Percentiles rank a stretch among this genome's conserved stretches.
Evolutionary conservation across 371 early-diverging fungal genomes (phyloP).

Genomic region (Dichotomocladium elegans): DNA sequence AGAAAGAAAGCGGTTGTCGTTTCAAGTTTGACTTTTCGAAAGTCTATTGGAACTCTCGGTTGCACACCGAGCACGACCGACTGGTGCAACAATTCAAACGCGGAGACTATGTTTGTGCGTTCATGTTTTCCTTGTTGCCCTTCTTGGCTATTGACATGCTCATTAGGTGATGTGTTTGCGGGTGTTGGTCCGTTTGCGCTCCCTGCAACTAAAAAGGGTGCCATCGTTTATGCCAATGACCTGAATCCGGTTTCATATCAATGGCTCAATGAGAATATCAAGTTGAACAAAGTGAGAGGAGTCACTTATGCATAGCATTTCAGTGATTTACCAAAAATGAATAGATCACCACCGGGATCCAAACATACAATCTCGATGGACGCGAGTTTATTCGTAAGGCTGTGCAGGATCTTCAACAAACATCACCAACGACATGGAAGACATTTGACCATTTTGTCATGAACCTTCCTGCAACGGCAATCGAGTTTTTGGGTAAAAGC

Average conservation of each 20-base stretch:
- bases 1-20: conserved; percentile 88
- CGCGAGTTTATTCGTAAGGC: conserved; percentile 83
- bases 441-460: conserved; percentile 95
- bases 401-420: conserved; percentile 44
- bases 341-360: conserved; percentile 51
- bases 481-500: conserved; percentile 86
- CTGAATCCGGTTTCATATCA: conserved; percentile 91
- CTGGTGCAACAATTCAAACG: conserved; percentile 72
- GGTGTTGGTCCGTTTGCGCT: conserved; percentile 99
- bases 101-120: conserved; percentile 74
- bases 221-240: conserved; percentile 96
- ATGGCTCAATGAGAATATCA: conserved; percentile 79
- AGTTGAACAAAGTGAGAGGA: conserved; percentile 72
- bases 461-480: conserved; percentile 96
- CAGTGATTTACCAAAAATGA: not conserved
- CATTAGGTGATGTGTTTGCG: conserved; percentile 89
- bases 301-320: not conserved
- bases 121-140: not conserved
- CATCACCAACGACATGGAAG: conserved; percentile 37
- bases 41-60: conserved; percentile 99
- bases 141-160: not conserved
- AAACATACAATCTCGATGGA: conserved; percentile 88
- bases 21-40: conserved; percentile 96
- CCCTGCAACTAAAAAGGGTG: conserved; percentile 87
- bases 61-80: conserved; percentile 95